Conservation (phyloP, 768 basidiomycete genomes). For the Pisolithus marmoratus region DNA sequence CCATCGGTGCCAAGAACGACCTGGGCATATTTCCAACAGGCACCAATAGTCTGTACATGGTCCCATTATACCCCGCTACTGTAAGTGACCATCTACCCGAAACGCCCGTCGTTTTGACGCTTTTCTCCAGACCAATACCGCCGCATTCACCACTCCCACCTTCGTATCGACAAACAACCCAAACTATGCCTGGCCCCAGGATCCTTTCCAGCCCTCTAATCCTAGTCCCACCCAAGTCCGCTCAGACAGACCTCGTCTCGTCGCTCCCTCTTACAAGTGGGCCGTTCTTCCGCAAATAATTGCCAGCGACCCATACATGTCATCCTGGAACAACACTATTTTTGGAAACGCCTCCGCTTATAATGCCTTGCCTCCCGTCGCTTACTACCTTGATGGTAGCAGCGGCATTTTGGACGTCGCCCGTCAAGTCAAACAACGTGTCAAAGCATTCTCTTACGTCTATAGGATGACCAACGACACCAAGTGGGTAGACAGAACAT, state of each 20-base stretch:
- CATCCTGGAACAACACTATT: conserved; percentile 86
- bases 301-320: conserved; percentile 76
- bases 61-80: conserved; percentile 85
- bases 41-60: conserved; percentile 72
- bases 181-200: conserved; percentile 68
- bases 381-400: conserved; percentile 70
- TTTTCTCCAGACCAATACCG: conserved; percentile 59
- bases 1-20: conserved; percentile 52
- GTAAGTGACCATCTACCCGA: conserved; percentile 45
- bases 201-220: conserved; percentile 64
- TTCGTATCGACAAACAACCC: conserved; percentile 53
- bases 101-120: conserved; percentile 4
- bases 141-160: conserved; percentile 65
- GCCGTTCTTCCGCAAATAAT: conserved; percentile 72
- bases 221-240: conserved; percentile 60
- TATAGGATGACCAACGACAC: conserved; percentile 91
- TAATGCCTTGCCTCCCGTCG: conserved; percentile 53
- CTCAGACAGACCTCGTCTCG: conserved; percentile 80
- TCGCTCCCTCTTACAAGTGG: conserved; percentile 94
- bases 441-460: conserved; percentile 91
- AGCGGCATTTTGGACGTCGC: conserved; percentile 92
- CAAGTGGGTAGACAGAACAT: conserved; percentile 83
- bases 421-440: conserved; percentile 80
- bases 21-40: conserved; percentile 67
- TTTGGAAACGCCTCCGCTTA: conserved; percentile 84